Conservation (phyloP, 2,329 filamentous ascomycete species). For the Fusarium newnesense region DNA sequence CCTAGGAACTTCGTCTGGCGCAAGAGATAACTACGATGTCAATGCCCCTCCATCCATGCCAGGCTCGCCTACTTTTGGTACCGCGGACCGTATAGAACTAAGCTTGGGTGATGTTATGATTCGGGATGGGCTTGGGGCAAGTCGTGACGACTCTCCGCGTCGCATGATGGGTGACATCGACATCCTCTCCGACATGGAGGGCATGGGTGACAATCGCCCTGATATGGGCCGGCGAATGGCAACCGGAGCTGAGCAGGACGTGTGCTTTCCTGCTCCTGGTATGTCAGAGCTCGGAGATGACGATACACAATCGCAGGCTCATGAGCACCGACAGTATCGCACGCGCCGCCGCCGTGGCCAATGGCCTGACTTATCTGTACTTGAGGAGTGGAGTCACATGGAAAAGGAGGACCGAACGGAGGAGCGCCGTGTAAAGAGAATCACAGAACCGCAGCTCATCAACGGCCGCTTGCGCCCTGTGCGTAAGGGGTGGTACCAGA, state of each 20-base stretch:
- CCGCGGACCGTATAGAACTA: conserved; percentile 61
- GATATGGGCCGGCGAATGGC: conserved; percentile 59
- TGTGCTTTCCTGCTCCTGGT: conserved; percentile 83
- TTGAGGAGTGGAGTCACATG: conserved; percentile 90
- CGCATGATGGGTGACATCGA: conserved; percentile 47
- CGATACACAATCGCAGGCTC: conserved; percentile 65
- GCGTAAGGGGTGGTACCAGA: conserved; percentile 82
- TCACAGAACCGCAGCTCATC: conserved; percentile 92
- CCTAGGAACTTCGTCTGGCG: conserved; percentile 47
- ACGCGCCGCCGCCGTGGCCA: conserved; percentile 72
- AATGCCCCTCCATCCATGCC: conserved; percentile 77
- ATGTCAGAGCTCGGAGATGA: conserved; percentile 86
- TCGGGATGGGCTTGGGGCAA: conserved; percentile 67
- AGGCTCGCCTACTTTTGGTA: conserved; percentile 66
- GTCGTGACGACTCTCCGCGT: conserved; percentile 47
- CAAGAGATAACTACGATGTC: conserved; percentile 66
- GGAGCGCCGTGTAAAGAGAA: conserved; percentile 85
- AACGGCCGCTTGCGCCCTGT: conserved; percentile 88
- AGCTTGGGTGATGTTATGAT: conserved; percentile 77
- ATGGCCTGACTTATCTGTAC: conserved; percentile 86
- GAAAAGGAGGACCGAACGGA: conserved; percentile 88
- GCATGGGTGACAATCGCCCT: conserved; percentile 43
- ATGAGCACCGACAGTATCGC: conserved; percentile 48
- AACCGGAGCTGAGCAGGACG: conserved; percentile 81
- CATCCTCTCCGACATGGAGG: conserved; percentile 45